These are phyloP conservation scores for Trebouxia sp. DNA, from an alignment of 139 green algal species.

Conservation along the genomic window DNA sequence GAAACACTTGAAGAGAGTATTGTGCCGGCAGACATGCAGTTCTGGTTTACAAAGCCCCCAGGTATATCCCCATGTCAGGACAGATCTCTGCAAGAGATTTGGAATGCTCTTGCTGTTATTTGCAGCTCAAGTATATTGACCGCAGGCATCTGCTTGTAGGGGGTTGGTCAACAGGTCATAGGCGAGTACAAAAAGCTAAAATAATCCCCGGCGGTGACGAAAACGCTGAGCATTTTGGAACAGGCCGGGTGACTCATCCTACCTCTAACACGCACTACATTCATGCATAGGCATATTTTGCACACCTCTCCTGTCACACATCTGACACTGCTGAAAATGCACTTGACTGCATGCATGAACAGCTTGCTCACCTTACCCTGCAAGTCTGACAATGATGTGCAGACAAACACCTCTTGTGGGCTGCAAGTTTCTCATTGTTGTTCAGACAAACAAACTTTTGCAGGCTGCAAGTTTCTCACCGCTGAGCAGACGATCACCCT, in stretches of 20 bases:
- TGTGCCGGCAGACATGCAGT: neutral
- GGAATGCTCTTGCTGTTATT: no score
- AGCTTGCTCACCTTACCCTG: neutral
- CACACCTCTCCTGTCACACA: no score
- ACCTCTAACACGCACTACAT: no score
- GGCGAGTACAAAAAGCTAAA: neutral
- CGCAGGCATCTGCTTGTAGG: neutral
- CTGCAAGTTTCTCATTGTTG: no score
- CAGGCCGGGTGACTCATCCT: neutral
- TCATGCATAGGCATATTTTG: no score
- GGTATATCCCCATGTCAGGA: no score
- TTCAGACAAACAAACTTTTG: no score
- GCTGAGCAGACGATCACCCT: no score
- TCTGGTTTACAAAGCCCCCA: slow-evolving; percentile 26
- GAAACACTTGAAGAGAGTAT: slow-evolving; percentile 16
- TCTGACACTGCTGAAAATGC: no score
- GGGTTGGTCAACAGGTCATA: slow-evolving; percentile 14
- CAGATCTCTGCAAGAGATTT: no score
- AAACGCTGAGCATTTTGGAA: slow-evolving; percentile 16
- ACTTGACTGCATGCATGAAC: neutral
- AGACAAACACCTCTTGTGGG: no score
- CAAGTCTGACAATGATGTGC: neutral
- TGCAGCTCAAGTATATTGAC: neutral
- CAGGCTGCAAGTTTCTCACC: neutral
- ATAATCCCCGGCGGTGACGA: neutral